Conservation (phyloP, 163 green algal species). For the Chlorella variabilis region DNA sequence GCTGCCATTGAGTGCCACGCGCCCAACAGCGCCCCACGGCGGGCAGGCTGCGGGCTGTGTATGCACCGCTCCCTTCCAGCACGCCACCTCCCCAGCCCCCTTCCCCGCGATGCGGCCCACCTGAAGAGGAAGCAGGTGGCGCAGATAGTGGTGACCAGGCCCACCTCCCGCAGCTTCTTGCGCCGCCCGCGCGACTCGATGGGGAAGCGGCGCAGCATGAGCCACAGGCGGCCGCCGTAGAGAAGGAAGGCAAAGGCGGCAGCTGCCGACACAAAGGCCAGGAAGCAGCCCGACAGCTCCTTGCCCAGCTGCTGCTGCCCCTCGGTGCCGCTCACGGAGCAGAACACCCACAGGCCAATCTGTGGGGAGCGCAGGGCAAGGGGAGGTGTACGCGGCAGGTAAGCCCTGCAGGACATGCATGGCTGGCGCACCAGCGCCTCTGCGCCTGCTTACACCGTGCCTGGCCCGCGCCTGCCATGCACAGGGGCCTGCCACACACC, state of each 20-base stretch:
- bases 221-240: slow-evolving; percentile 93
- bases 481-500: too few species aligned
- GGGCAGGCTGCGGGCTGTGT: too few species aligned
- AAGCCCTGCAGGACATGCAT: neutral
- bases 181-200: slow-evolving; percentile 91
- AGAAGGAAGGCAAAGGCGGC: slow-evolving; percentile 90
- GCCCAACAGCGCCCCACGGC: too few species aligned
- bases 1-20: too few species aligned
- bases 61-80: too few species aligned
- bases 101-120: too few species aligned
- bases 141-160: slow-evolving; percentile 94
- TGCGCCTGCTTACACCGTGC: too few species aligned
- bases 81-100: neutral
- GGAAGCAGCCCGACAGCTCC: slow-evolving; percentile 72
- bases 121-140: slow-evolving; percentile 89
- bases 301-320: slow-evolving; percentile 35
- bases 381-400: neutral
- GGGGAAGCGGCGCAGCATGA: slow-evolving; percentile 97
- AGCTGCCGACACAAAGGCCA: slow-evolving; percentile 78
- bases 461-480: neutral
- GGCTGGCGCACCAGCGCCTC: too few species aligned
- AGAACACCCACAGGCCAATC: slow-evolving; percentile 72
- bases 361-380: slow-evolving; percentile 24
- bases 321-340: slow-evolving; percentile 29
- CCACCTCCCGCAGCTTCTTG: slow-evolving; percentile 98